Evolutionary conservation across 805 yeast genomes (phyloP), one percentile per base, ranked within the genome.

Genomic region (Candida oleophila): DNA sequence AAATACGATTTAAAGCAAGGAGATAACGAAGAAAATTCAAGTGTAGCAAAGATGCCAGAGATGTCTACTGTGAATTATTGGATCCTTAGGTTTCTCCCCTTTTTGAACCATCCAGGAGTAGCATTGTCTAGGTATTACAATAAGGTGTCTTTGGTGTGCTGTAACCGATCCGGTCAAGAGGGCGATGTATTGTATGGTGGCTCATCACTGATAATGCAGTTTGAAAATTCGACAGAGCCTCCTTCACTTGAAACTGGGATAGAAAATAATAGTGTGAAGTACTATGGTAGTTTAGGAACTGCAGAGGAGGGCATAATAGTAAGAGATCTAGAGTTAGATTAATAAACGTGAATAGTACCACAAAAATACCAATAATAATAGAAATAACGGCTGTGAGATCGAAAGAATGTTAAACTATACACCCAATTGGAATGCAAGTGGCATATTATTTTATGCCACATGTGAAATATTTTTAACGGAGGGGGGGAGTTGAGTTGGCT

Each of bases 151-250:
- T 60, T 85, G 11, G 77, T 85, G 0, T 58, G 82, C 4, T 81
- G 89, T 54, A 89, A 90, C 60, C 70, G 97, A 51, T 68, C 80
- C 8, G 97, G 97, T 0, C 68, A 84, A n/a, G 97, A 90, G 59
- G 82, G 73, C 41, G 78, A 76, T 36, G 76, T 82, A 1, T 62
- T 81, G 51, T 89, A 85, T 51, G 89, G 83, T 1, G 92, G 95
- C 3, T 75, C 87, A 1, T 70, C 81, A 2, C 72, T 76, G 19
- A 78, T 88, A 3, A 61, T 79, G 38, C 75, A 78, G 49, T 85
- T 86, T 53, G 73, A 73, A 50, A 25, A 25, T 25, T 56, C 59
- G 22, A 28, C 34, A n/a, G 56, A 59, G 14, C 53, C 54, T 2
- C 49, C 45, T n/a, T 42, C 41, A 2, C 18, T 28, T 12, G 61